A percentile compares a stretch with the other conserved stretches of the same genome.
Evolutionary conservation across 495 filamentous ascomycete species (phyloP).

Genomic region (Podospora fimiseda): DNA sequence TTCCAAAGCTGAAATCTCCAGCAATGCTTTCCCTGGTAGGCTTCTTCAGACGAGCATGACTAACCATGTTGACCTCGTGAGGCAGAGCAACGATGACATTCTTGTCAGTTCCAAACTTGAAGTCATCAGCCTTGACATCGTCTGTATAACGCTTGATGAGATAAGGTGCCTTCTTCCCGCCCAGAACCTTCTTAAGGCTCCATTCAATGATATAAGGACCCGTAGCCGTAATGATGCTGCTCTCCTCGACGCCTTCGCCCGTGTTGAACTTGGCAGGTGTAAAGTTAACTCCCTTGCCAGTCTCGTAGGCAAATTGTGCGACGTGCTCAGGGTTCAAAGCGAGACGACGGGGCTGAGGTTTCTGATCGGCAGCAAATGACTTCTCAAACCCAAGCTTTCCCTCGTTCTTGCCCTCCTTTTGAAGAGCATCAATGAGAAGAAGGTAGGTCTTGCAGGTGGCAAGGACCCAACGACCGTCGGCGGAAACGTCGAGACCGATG

Average conservation of each 20-base stretch:
- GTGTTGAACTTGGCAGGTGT: constrained; percentile 93
- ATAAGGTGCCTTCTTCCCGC: constrained; percentile 77
- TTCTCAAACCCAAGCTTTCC: constrained; percentile 97
- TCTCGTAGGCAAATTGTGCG: constrained; percentile 95
- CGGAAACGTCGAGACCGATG: constrained; percentile 88
- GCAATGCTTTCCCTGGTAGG: constrained; percentile 88
- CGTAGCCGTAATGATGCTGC: constrained; percentile 92
- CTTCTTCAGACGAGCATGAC: constrained; percentile 72
- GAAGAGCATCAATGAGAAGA: constrained; percentile 82
- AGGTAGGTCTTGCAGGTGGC: constrained; percentile 94
- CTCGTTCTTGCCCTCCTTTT: constrained; percentile 90
- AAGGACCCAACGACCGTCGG: constrained; percentile 91
- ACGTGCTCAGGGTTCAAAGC: constrained; percentile 83
- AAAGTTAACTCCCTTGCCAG: constrained; percentile 75
- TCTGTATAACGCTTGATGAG: constrained; percentile 93
- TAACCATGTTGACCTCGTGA: constrained; percentile 97
- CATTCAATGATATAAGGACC: constrained; percentile 97
- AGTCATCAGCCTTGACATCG: constrained; percentile 97
- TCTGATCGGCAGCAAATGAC: constrained; percentile 82
- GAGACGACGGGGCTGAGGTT: constrained; percentile 88
- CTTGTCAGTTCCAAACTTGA: constrained; percentile 93
- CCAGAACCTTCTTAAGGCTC: constrained; percentile 82
- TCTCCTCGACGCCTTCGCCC: constrained; percentile 70
- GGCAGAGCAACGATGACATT: constrained; percentile 95
- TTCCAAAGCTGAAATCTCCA: constrained; percentile 44